Evolutionary conservation across 2,329 filamentous ascomycete species (phyloP).

Genomic region (Diaporthe amygdali): DNA sequence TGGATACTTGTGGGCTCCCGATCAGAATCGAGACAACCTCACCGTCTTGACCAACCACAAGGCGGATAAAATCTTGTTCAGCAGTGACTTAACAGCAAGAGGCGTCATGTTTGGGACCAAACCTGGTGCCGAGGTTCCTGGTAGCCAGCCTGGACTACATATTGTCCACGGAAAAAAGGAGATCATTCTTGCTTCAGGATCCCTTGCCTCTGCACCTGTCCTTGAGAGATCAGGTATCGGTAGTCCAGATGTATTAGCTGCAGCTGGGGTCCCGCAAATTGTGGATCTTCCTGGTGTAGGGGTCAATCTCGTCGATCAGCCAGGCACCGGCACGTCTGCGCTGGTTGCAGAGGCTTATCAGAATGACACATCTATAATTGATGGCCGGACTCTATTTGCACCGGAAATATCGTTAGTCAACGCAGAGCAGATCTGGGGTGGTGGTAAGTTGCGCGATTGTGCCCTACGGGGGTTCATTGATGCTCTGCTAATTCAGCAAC

Average conservation of each 20-base stretch:
- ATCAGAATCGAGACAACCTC: slow-evolving; percentile 10
- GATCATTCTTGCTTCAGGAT: slow-evolving; percentile 22
- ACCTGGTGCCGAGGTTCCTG: neutral
- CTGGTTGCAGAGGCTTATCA: slow-evolving; percentile 26
- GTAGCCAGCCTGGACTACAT: neutral
- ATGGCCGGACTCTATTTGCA: slow-evolving; percentile 27
- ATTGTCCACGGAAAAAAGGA: slow-evolving; percentile 4
- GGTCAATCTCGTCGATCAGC: slow-evolving; percentile 28
- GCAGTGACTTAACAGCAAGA: neutral
- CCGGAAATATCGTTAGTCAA: slow-evolving; percentile 31
- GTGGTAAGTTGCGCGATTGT: neutral
- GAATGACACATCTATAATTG: slow-evolving; percentile 30
- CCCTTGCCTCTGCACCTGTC: slow-evolving; percentile 16
- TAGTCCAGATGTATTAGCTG: neutral
- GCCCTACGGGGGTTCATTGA: too few relatives aligned
- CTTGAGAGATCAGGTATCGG: slow-evolving; percentile 26
- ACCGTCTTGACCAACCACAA: slow-evolving; percentile 24
- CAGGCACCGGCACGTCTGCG: slow-evolving; percentile 26
- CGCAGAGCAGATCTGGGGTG: slow-evolving; percentile 28
- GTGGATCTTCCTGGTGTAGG: slow-evolving; percentile 24
- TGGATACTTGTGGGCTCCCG: slow-evolving; percentile 20
- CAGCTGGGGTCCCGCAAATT: slow-evolving; percentile 4
- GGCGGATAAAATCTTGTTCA: slow-evolving; percentile 22
- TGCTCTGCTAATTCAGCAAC: neutral
- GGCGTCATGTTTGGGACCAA: neutral